Evolutionary conservation across 1,139 yeast genomes (phyloP).

Genomic region (Yamadazyma dushanensis): DNA sequence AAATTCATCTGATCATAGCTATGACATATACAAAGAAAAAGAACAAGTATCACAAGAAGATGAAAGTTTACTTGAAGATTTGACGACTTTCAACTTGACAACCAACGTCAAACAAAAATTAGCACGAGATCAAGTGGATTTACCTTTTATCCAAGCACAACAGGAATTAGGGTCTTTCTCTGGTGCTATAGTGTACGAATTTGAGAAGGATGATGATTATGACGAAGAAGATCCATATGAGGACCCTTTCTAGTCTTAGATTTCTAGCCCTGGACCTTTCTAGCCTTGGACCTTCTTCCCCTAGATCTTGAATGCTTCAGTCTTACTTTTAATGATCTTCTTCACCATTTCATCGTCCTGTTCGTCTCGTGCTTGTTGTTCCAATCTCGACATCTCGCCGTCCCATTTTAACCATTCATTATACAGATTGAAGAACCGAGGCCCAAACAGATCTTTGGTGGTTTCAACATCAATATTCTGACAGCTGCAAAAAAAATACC

Average conservation of each 20-base stretch:
- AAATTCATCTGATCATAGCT: slow-evolving; percentile 51
- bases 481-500: slow-evolving; percentile 34
- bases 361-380: slow-evolving; percentile 12
- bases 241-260: slow-evolving; percentile 67
- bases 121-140: slow-evolving; percentile 81
- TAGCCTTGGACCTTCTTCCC: background rate
- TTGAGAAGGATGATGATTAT: slow-evolving; percentile 81
- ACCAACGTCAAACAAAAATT: slow-evolving; percentile 72
- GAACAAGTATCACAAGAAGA: slow-evolving; percentile 29
- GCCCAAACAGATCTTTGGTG: slow-evolving; percentile 17
- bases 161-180: slow-evolving; percentile 71
- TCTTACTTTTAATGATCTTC: slow-evolving; percentile 1
- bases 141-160: slow-evolving; percentile 90
- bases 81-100: slow-evolving; percentile 84
- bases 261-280: background rate
- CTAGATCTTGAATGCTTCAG: background rate
- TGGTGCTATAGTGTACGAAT: slow-evolving; percentile 89
- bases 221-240: slow-evolving; percentile 98
- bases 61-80: slow-evolving; percentile 56
- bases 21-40: slow-evolving; percentile 36
- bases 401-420: slow-evolving; percentile 23
- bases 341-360: slow-evolving; percentile 8
- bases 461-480: slow-evolving; percentile 8
- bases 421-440: slow-evolving; percentile 17
- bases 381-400: slow-evolving; percentile 10